A percentile compares a stretch with the other conserved stretches of the same genome.
These are phyloP conservation scores for Venturia nashicola DNA, from an alignment of 2,329 filamentous ascomycete genomes.

Conservation along the genomic window DNA sequence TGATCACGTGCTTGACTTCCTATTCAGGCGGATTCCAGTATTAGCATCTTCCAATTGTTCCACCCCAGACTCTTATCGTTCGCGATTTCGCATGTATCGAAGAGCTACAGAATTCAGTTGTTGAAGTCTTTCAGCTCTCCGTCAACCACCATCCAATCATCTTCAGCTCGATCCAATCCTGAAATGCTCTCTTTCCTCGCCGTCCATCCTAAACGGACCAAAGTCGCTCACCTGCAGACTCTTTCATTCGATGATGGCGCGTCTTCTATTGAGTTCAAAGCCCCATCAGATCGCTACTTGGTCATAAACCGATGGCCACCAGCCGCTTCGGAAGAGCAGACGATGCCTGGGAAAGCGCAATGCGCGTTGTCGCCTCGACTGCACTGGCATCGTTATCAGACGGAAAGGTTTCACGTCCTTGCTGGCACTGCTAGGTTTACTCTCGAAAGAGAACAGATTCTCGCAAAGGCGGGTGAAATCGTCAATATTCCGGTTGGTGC, in stretches of 20 bases:
- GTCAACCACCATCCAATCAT: background rate
- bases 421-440: background rate
- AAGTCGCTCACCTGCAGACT: background rate
- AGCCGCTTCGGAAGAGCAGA: background rate
- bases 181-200: slow-evolving; percentile 6
- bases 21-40: no score
- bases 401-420: background rate
- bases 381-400: background rate
- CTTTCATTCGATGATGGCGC: background rate
- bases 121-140: background rate
- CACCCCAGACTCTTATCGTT: no score
- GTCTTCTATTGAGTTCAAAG: background rate
- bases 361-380: background rate
- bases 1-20: no score
- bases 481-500: slow-evolving; percentile 4
- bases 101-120: no score
- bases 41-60: no score
- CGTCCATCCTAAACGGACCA: background rate
- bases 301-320: slow-evolving; percentile 6
- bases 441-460: background rate
- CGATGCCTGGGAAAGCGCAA: background rate
- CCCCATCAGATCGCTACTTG: background rate
- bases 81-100: background rate
- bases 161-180: background rate
- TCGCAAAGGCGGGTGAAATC: background rate